A percentile compares a stretch with the other conserved stretches of the same genome.
phyloP scores from a whole-genome alignment of 1,284 basidiomycete species.

The Cryptococcus sp. region DNA sequence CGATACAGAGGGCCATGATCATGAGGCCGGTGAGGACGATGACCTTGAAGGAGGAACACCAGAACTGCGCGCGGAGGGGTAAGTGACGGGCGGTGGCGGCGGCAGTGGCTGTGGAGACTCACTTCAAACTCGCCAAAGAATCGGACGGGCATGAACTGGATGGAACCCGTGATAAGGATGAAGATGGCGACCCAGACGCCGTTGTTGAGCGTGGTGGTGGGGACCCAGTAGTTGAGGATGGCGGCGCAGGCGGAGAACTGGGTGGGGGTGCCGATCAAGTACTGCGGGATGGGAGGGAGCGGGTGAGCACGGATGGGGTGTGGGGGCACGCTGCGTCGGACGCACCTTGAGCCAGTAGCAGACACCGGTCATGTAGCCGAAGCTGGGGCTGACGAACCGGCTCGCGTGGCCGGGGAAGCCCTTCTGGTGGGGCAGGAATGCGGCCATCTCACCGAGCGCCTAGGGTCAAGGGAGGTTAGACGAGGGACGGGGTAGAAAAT shows the following conservation, averaged over 20 bases:
- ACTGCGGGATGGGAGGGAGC: background rate
- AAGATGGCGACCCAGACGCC: slow-evolving; percentile 14
- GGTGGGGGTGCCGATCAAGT: slow-evolving; percentile 17
- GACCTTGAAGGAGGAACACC: slow-evolving; percentile 57
- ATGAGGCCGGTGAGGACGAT: slow-evolving; percentile 65
- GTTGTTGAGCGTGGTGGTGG: slow-evolving; percentile 13
- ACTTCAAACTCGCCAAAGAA: slow-evolving; percentile 25
- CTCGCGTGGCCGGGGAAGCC: slow-evolving; percentile 19
- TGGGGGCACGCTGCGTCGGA: background rate
- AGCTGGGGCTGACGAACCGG: slow-evolving; percentile 12
- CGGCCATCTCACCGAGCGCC: slow-evolving; percentile 15
- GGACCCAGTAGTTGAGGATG: slow-evolving; percentile 28
- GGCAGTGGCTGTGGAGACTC: background rate
- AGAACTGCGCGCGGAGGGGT: slow-evolving; percentile 5
- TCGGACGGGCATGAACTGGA: slow-evolving; percentile 19
- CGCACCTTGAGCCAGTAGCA: slow-evolving; percentile 11
- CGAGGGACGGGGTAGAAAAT: too few species aligned
- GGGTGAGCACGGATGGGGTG: background rate
- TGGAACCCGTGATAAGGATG: slow-evolving; percentile 12
- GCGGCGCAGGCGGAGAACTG: slow-evolving; percentile 23
- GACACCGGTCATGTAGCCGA: slow-evolving; percentile 11
- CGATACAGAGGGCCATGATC: slow-evolving; percentile 63
- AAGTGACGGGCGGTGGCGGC: background rate
- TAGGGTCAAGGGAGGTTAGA: too few species aligned
- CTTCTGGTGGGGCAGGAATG: slow-evolving; percentile 17